Conservation (phyloP, 305 asterid species). For the Stenogyne calaminthoides region DNA sequence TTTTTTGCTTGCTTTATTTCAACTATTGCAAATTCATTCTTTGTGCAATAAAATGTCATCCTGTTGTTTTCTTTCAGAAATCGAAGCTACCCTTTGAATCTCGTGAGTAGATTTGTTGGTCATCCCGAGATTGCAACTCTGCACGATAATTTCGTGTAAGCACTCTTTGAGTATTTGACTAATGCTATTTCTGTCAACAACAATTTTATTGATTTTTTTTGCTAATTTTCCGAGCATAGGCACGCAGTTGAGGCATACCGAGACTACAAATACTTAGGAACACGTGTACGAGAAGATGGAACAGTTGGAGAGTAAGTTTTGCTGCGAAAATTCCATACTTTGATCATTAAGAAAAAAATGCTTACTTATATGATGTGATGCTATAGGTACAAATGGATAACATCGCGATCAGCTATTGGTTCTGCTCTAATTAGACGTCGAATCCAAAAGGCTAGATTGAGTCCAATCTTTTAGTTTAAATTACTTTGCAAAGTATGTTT, state of each 20-base stretch:
- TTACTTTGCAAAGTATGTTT: not conserved
- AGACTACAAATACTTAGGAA: conserved; percentile 56
- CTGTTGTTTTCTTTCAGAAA: conserved; percentile 36
- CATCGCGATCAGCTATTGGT: conserved; percentile 66
- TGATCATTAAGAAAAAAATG: conserved; percentile 1
- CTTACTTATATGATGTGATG: not conserved
- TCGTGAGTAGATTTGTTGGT: conserved; percentile 51
- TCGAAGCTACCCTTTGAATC: conserved; percentile 52
- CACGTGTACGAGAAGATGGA: conserved; percentile 59
- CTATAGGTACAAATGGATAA: conserved; percentile 59
- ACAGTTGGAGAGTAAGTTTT: conserved; percentile 63
- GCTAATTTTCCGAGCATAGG: conserved; percentile 32
- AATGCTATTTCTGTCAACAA: not conserved
- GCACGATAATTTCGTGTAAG: conserved; percentile 72
- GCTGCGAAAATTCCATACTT: conserved; percentile 5
- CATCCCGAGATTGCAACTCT: conserved; percentile 67
- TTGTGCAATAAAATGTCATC: not conserved
- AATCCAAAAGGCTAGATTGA: conserved; percentile 49
- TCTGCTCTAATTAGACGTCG: conserved; percentile 53
- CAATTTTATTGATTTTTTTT: not conserved
- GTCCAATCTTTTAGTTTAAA: not conserved
- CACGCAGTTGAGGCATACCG: conserved; percentile 44
- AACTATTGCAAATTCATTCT: not conserved
- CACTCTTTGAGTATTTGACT: not conserved
- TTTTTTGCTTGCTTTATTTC: too few species aligned